Evolutionary conservation across 1,139 yeast genomes (phyloP).

Genomic region (Geotrichum aggregatum): DNA sequence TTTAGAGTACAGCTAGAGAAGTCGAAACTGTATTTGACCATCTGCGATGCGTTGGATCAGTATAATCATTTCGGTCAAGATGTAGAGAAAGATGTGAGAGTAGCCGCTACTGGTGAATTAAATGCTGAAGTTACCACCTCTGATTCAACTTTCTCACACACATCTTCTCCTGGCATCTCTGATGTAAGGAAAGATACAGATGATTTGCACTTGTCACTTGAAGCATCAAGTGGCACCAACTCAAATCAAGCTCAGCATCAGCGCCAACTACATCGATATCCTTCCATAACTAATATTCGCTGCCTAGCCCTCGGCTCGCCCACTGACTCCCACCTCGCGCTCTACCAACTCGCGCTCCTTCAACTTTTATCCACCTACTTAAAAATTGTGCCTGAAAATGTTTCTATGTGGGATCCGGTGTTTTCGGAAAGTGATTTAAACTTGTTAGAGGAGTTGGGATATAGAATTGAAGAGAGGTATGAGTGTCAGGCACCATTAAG

Average conservation of each 20-base stretch:
- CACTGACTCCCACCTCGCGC: slow-evolving; percentile 51
- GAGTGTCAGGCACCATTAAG: slow-evolving; percentile 14
- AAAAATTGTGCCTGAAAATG: slow-evolving; percentile 24
- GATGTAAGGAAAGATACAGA: too few relatives aligned
- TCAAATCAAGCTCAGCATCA: slow-evolving; percentile 10
- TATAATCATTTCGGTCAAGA: too few relatives aligned
- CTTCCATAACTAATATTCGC: slow-evolving; percentile 47
- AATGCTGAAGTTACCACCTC: too few relatives aligned
- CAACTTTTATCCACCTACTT: slow-evolving; percentile 39
- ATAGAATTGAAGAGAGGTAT: slow-evolving; percentile 30
- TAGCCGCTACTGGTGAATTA: too few relatives aligned
- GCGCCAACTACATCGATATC: too few relatives aligned
- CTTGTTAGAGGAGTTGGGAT: slow-evolving; percentile 33
- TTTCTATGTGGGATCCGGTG: slow-evolving; percentile 63
- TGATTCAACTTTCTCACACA: too few relatives aligned
- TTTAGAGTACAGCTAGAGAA: slow-evolving; percentile 21
- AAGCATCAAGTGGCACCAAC: too few relatives aligned
- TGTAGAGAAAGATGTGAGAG: too few relatives aligned
- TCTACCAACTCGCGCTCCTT: slow-evolving; percentile 61
- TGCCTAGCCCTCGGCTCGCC: slow-evolving; percentile 76
- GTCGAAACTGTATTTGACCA: neutral
- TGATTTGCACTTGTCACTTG: too few relatives aligned
- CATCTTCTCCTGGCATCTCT: too few relatives aligned
- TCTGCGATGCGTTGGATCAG: neutral
- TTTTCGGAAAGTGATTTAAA: slow-evolving; percentile 47